Base-by-base conservation (phyloP, 2,329 filamentous ascomycete genomes). In the Monilinia laxa region DNA sequence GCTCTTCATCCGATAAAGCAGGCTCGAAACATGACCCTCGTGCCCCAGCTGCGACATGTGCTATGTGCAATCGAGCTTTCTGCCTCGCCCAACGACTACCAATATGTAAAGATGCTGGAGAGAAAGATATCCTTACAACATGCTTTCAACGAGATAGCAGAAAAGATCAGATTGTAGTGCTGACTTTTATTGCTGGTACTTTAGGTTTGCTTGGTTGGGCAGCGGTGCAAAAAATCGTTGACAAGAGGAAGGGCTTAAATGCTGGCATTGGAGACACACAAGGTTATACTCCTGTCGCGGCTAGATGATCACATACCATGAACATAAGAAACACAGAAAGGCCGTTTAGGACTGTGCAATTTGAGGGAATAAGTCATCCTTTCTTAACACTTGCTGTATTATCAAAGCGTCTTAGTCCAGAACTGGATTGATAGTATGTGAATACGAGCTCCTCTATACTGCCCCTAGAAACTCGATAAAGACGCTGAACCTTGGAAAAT, bases 131-230 rank as follows among this genome's bases (percentile, higher is more conserved):
- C 25, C 78, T 84, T 53, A 87, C 87, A 38, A 80, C 82, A 74
- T 89, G 87, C 75, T 89, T 89, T 78, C 85, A 89, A 80, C 83
- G 87, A 70, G 87, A 89, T 76, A 87, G 84, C 75, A 83, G 83
- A 76, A 89, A 89, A 78, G 87, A 89, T 77, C 83, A 84, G 77
- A 81, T 88, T 71, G 88, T 89, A 47, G 87, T 89, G 4, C 86
- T 87, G 82, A 83, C 80, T 0, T 89, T 89, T 76, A 83, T 89
- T 59, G 75, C 86, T 12, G 84, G 83, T 64, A 88, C 85, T 0
- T 73, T 81, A 4, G 85, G 85, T 0, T 75, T 89, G 68, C 77
- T 89, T 60, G 85, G 82, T 35, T 89, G 86, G 85, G 85, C 86
- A 9, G 84, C 79, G 10, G 78, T 83, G 67, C 82, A 81, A 76